Base-by-base conservation (phyloP, 2,329 filamentous ascomycete species). In the Clarireedia sp. region DNA sequence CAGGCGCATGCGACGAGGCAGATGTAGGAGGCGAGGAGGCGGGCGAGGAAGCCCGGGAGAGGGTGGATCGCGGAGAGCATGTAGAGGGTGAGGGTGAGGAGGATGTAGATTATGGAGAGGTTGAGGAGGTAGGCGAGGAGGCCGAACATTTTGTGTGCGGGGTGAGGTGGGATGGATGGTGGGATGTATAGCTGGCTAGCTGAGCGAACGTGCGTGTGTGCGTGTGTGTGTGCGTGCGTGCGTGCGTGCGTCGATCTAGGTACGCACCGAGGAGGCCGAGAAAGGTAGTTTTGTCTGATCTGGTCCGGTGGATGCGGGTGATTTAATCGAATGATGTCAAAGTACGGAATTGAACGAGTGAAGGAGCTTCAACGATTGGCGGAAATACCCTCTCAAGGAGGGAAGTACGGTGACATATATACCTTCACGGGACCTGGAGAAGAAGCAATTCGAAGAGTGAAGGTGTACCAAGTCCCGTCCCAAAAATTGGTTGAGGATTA, bases 11-110 rank as follows among this genome's bases (percentile, higher is more conserved):
- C 61, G 54, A 85, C 66, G 49, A 90, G 72, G 38, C 78, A 76
- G 59, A 86, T 73, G 69, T 88, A 89, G 48, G 79, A 76, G 63
- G 82, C 82, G 62, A 89, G 75, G 50, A 78, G 73, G 68, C 89
- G 87, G 63, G 86, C 87, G 64, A 77, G 78, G 73, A 89, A 92
- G 68, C 77, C 80, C 51, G 81, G 79, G 58, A 78, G 75, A 60
- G 82, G 79, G 44, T 81, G 64, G 63, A 79, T 71, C 62, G 78
- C 70, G 57, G 83, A 84, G 59, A 86, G 69, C 70, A 82, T 72
- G 73, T 84, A 87, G 76, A 88, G 78, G 67, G 71, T 69, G 62
- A 78, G 44, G 57, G 74, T 76, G 61, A 82, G 70, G 68, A 70
- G 75, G 62, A 71, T 62, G 68, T 82, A 84, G 64, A 74, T 76